Evolutionary conservation across 257 asterid genomes (phyloP).

Genomic region (Echites panduratus): DNA sequence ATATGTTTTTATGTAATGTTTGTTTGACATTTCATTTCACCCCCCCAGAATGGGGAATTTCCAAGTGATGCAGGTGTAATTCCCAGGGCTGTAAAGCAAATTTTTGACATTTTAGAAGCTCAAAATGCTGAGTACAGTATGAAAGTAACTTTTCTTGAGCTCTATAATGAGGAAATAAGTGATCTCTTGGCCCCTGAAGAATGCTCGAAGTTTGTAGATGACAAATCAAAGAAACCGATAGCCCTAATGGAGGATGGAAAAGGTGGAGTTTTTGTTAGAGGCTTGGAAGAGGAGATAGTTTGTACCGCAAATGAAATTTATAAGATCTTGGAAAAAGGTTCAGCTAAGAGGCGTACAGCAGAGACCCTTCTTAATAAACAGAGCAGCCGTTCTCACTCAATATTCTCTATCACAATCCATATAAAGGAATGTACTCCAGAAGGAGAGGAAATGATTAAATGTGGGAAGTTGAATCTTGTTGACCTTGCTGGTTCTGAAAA

Average conservation of each 20-base stretch:
- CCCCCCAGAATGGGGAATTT: constrained; percentile 82
- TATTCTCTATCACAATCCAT: constrained; percentile 92
- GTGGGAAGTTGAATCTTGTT: constrained; percentile 94
- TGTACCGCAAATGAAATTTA: constrained; percentile 90
- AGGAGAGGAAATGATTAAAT: constrained; percentile 97
- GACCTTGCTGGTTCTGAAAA: constrained; percentile 99
- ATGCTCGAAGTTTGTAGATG: constrained; percentile 57
- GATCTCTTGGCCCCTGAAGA: constrained; percentile 97
- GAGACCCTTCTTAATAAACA: constrained; percentile 98
- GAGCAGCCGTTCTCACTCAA: constrained; percentile 98
- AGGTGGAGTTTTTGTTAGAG: constrained; percentile 94
- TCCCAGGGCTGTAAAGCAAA: constrained; percentile 96
- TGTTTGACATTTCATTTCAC: constrained; percentile 28
- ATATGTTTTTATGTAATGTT: constrained; percentile 4
- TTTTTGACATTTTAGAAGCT: constrained; percentile 82
- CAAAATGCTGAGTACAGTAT: constrained; percentile 91
- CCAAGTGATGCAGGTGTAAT: constrained; percentile 98
- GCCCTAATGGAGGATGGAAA: constrained; percentile 99
- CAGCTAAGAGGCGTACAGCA: constrained; percentile 95
- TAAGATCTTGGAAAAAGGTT: constrained; percentile 88
- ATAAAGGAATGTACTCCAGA: constrained; percentile 96
- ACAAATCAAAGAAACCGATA: constrained; percentile 86
- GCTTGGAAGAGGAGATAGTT: constrained; percentile 96
- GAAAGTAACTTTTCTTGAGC: constrained; percentile 91
- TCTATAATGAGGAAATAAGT: constrained; percentile 90